Evolutionary conservation across 495 filamentous ascomycete genomes (phyloP).

Genomic region (Penicillium cosmopolitanum): DNA sequence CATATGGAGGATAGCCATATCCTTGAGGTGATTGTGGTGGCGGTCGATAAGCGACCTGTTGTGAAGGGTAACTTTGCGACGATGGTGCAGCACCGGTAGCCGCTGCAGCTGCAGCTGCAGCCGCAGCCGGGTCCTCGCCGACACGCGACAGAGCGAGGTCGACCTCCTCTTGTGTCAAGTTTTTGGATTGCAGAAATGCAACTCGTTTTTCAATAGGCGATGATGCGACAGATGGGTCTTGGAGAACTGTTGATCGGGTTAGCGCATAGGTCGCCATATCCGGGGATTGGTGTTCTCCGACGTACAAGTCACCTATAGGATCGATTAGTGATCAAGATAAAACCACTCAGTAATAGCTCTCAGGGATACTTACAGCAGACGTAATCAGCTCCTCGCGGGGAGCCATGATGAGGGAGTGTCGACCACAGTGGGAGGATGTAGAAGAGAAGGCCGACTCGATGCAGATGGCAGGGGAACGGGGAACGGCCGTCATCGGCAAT

Average conservation of each 20-base stretch:
- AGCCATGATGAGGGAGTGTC: slow-evolving; percentile 58
- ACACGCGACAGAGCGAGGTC: slow-evolving; percentile 78
- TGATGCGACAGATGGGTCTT: slow-evolving; percentile 86
- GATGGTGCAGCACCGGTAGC: slow-evolving; percentile 36
- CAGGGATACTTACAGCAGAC: slow-evolving; percentile 66
- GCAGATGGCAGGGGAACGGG: slow-evolving; percentile 22
- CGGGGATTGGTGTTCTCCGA: slow-evolving; percentile 10
- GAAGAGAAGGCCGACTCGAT: slow-evolving; percentile 10
- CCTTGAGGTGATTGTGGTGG: slow-evolving; percentile 60
- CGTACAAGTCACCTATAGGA: slow-evolving; percentile 46
- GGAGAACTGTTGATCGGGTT: slow-evolving; percentile 67
- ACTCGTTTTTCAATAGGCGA: slow-evolving; percentile 91
- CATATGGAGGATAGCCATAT: slow-evolving; percentile 70
- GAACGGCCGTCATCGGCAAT: slow-evolving; percentile 31
- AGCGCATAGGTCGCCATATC: slow-evolving; percentile 18
- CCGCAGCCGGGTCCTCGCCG: slow-evolving; percentile 56
- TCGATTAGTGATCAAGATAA: slow-evolving; percentile 17
- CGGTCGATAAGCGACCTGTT: slow-evolving; percentile 55
- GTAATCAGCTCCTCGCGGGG: slow-evolving; percentile 80
- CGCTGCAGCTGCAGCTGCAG: slow-evolving; percentile 34
- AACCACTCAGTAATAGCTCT: background rate
- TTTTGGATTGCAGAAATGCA: slow-evolving; percentile 94
- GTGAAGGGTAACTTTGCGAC: slow-evolving; percentile 50
- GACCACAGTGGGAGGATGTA: slow-evolving; percentile 18
- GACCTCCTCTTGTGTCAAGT: slow-evolving; percentile 94